Evolutionary conservation across 1,139 yeast genomes (phyloP), one percentile per base, ranked within the genome.

Genomic region (Pichiaceae sp.): DNA sequence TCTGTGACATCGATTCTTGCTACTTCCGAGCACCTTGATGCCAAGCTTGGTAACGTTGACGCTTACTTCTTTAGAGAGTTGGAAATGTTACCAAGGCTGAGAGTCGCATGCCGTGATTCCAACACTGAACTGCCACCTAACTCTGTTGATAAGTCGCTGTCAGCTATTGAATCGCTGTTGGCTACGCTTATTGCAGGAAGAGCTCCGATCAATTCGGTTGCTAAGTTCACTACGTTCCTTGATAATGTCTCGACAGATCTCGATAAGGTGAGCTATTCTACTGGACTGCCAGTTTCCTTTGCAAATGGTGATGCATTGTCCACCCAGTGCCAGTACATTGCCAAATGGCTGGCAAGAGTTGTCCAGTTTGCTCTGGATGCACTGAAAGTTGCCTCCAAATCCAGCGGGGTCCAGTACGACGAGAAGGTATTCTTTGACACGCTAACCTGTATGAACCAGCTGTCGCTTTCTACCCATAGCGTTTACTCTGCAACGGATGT

Each of bases 51-150:
- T 29, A 63, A 63, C n/a, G 20, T 28, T 17, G 95, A 87, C 53
- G 57, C 56, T 0, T 71, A 72, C 48, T 87, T 76, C 57, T 84
- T 73, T 63, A 69, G 83, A 42, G 60, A 85, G 16, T 59, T 91
- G 38, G 98, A 91, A 48, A 56, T 87, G 34, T 60, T 89, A 30
- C 97, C 97, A 6, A 68, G 91, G 33, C 62, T 91, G 41, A 70
- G 95, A 50, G 70, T 78, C 23, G 65, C 85, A 2, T 77, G 78
- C 15, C 59, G 76, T 1, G 65, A 68, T 26, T 75, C 78, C 15
- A 69, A 77, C 15, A 82, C 74, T 11, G 97, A 87, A 50, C 77
- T 86, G 17, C 93, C 96, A 2, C 69, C 70, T 17, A 66, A 72
- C 2, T 95, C 84, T 53, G 71, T 85, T 28, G 82, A 76, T 42